Conservation (phyloP, 257 asterid genomes). For the Solanum clarkiae region DNA sequence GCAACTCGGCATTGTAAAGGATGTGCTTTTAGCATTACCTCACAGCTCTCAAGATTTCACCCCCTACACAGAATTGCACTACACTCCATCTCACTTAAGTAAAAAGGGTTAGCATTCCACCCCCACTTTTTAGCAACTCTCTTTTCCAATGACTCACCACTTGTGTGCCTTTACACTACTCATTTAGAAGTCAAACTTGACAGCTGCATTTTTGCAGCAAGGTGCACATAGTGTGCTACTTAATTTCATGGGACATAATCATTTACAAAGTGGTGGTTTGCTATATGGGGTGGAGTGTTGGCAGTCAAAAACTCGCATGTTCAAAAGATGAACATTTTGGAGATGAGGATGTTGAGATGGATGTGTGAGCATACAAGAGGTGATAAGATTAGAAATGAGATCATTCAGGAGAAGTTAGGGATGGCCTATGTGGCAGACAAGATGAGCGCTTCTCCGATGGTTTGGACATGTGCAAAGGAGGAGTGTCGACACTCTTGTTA, state of each 20-base stretch:
- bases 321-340: too few species aligned
- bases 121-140: not conserved
- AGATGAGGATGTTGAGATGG: too few species aligned
- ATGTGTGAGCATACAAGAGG: too few species aligned
- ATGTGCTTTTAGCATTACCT: not conserved
- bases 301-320: too few species aligned
- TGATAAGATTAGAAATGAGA: too few species aligned
- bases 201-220: not conserved
- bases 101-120: not conserved
- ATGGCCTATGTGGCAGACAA: too few species aligned
- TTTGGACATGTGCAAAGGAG: too few species aligned
- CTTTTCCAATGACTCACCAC: not conserved
- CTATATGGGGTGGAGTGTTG: too few species aligned
- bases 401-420: too few species aligned
- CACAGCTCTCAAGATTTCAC: not conserved
- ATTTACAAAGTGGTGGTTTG: too few species aligned
- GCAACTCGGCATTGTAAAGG: not conserved
- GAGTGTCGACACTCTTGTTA: too few species aligned
- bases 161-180: not conserved
- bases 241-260: not conserved
- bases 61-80: not conserved
- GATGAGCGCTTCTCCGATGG: too few species aligned
- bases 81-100: not conserved
- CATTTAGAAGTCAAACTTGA: not conserved
- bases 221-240: not conserved